Conservation (phyloP, 164 flowering plant species). For the Platanus orientalis region DNA sequence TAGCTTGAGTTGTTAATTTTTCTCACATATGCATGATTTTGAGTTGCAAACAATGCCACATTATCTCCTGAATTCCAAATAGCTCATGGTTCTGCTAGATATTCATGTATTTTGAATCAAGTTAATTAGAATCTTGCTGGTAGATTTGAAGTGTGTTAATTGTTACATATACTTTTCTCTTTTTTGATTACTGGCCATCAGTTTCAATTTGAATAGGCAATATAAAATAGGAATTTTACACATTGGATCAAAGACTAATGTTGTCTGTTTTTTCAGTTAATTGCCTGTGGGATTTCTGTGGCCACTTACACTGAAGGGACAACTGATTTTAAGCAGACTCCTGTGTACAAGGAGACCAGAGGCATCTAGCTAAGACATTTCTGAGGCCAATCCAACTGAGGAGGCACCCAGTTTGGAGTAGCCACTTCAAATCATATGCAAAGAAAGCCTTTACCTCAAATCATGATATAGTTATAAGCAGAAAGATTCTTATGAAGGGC, state of each 20-base stretch:
- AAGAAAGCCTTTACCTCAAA: neutral
- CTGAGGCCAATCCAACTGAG: conserved; percentile 92
- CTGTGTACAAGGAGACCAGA: conserved; percentile 89
- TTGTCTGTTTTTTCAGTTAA: conserved; percentile 37
- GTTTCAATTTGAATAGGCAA: neutral
- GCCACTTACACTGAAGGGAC: conserved; percentile 92
- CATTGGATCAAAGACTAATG: neutral
- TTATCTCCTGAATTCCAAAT: no score
- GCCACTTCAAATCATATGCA: conserved; percentile 2
- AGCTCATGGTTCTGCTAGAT: no score
- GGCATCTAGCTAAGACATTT: conserved; percentile 65
- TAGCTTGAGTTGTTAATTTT: neutral
- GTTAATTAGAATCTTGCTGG: neutral
- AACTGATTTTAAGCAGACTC: conserved; percentile 84
- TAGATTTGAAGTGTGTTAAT: neutral
- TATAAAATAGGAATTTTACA: neutral
- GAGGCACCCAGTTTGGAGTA: conserved; percentile 91
- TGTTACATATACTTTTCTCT: neutral
- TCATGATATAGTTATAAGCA: conserved; percentile 8
- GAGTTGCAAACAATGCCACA: no score
- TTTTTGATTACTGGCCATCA: neutral
- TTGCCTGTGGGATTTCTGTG: conserved; percentile 81
- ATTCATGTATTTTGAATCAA: no score
- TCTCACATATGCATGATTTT: neutral
- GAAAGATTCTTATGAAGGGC: neutral